Percentiles rank a stretch among this genome's conserved stretches.
Evolutionary conservation across 2,329 filamentous ascomycete species (phyloP).

Genomic region (Triangularia setosa): DNA sequence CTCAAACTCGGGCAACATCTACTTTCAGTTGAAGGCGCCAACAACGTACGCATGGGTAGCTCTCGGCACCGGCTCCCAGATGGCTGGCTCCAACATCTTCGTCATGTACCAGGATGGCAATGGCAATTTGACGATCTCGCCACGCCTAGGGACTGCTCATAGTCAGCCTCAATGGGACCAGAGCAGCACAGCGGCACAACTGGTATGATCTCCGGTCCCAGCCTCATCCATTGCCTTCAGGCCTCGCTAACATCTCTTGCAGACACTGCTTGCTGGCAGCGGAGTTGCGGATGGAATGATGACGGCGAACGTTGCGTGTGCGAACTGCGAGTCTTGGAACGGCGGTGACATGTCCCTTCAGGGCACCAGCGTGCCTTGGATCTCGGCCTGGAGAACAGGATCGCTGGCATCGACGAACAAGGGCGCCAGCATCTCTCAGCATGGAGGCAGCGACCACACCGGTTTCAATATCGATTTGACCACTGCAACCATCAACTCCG

Average conservation of each 20-base stretch:
- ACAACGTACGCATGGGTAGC: constrained; percentile 53
- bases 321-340: constrained; percentile 48
- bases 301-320: constrained; percentile 56
- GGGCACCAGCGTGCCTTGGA: constrained; percentile 43
- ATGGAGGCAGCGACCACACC: constrained; percentile 39
- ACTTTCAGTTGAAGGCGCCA: constrained; percentile 57
- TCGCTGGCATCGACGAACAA: constrained; percentile 42
- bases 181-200: constrained; percentile 34
- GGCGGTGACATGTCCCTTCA: constrained; percentile 36
- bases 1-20: constrained; percentile 52
- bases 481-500: constrained; percentile 41
- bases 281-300: constrained; percentile 51
- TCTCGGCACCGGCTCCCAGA: constrained; percentile 52
- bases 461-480: constrained; percentile 48
- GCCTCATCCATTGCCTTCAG: neutral
- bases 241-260: neutral
- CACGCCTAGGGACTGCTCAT: constrained; percentile 48
- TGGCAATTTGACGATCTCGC: constrained; percentile 59
- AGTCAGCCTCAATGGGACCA: constrained; percentile 44
- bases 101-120: constrained; percentile 56
- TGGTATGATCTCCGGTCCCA: constrained; percentile 27
- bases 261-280: constrained; percentile 53
- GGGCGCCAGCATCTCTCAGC: constrained; percentile 40
- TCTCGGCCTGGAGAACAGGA: constrained; percentile 52
- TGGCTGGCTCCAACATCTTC: constrained; percentile 59